Evolutionary conservation across 2,329 filamentous ascomycete genomes (phyloP).

Genomic region (Diaporthe caulivora): DNA sequence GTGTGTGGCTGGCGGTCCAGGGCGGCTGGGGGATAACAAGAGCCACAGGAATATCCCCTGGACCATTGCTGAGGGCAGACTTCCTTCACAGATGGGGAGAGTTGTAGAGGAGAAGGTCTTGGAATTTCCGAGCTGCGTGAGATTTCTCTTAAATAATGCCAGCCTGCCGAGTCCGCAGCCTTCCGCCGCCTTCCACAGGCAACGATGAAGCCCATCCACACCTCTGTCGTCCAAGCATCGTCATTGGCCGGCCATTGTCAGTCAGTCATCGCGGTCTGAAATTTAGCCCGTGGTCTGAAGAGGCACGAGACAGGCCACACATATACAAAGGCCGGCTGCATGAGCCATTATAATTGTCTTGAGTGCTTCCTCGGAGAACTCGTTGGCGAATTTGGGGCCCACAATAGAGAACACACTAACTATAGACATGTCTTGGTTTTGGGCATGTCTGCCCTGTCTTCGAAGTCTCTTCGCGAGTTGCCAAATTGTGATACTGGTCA

Average conservation of each 20-base stretch:
- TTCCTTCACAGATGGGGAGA: not conserved
- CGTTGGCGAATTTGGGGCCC: not conserved
- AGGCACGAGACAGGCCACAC: not conserved
- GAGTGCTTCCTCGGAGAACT: not conserved
- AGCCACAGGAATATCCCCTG: not conserved
- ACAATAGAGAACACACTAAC: not conserved
- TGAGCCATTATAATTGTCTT: no score
- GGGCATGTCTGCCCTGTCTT: not conserved
- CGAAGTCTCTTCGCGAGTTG: not conserved
- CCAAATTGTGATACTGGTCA: not conserved
- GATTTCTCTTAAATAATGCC: not conserved
- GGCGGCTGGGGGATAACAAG: not conserved
- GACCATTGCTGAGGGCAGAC: not conserved
- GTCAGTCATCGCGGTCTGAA: not conserved
- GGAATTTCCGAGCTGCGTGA: not conserved
- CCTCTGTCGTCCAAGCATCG: not conserved
- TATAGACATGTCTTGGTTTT: not conserved
- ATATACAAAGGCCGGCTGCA: no score
- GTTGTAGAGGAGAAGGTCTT: not conserved
- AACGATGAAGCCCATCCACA: not conserved
- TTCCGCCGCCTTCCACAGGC: not conserved
- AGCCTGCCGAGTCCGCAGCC: not conserved
- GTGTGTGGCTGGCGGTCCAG: no score
- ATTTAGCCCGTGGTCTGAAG: not conserved
- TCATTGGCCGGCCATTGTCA: no score